Conservation (phyloP, 768 basidiomycete genomes). For the Hydnum rufescens region DNA sequence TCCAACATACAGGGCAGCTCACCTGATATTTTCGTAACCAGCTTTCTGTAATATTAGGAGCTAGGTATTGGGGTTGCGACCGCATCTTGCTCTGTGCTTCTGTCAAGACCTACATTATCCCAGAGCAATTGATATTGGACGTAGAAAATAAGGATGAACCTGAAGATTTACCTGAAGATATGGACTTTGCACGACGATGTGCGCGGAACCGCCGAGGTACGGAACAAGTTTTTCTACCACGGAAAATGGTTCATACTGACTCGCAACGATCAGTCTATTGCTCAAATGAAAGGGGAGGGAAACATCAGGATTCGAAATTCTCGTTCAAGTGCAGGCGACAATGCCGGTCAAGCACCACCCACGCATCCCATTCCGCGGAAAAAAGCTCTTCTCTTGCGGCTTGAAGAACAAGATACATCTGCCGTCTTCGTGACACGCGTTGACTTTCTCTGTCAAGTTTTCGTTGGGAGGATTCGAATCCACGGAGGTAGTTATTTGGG, state of each 20-base stretch:
- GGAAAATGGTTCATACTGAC: constrained; percentile 68
- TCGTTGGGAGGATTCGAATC: constrained; percentile 22
- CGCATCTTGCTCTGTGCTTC: constrained; percentile 58
- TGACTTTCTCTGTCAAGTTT: constrained; percentile 49
- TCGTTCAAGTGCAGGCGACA: no score
- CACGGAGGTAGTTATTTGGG: not conserved
- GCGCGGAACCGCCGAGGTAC: constrained; percentile 69
- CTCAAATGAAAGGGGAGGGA: not conserved
- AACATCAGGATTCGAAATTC: not conserved
- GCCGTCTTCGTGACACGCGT: constrained; percentile 59
- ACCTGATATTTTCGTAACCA: constrained; percentile 83
- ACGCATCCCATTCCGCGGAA: constrained; percentile 79
- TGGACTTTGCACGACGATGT: constrained; percentile 73
- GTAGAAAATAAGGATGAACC: not conserved
- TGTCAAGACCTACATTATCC: constrained; percentile 61
- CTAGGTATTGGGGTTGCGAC: constrained; percentile 43
- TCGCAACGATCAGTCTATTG: constrained; percentile 53
- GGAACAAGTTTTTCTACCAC: constrained; percentile 53
- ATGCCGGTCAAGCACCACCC: constrained; percentile 14
- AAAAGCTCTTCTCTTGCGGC: constrained; percentile 63
- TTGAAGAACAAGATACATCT: constrained; percentile 38
- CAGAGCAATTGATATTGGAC: constrained; percentile 4
- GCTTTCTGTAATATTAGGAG: constrained; percentile 62
- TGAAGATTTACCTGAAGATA: constrained; percentile 40
- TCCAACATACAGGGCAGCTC: not conserved